These are phyloP conservation scores for Aspergillus homomorphus DNA, from an alignment of 495 filamentous ascomycete genomes.

Conservation along the genomic window DNA sequence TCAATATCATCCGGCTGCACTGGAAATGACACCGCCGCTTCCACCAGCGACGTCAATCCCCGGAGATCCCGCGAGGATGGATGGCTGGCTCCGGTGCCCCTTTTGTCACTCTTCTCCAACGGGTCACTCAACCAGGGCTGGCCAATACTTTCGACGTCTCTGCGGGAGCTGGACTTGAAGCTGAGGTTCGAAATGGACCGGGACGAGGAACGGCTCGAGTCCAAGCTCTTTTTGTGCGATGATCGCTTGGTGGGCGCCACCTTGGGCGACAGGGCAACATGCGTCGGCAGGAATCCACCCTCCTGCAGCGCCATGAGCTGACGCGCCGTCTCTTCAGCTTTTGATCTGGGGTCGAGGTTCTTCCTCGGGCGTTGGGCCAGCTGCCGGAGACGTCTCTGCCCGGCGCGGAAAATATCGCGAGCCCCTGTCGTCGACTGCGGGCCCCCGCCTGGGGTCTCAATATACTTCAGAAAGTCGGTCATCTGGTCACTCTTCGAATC, in stretches of 20 bases:
- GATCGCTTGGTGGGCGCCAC: slow-evolving; percentile 12
- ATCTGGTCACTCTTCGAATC: slow-evolving; percentile 33
- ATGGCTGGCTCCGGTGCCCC: slow-evolving; percentile 20
- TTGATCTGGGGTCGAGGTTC: slow-evolving; percentile 24
- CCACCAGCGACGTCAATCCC: slow-evolving; percentile 36
- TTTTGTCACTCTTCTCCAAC: slow-evolving; percentile 16
- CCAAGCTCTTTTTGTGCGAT: slow-evolving; percentile 14
- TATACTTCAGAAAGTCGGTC: slow-evolving; percentile 38
- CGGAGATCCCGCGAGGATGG: slow-evolving; percentile 35
- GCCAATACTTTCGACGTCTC: slow-evolving; percentile 41
- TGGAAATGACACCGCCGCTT: slow-evolving; percentile 33
- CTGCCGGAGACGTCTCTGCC: slow-evolving; percentile 42
- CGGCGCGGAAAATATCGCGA: slow-evolving; percentile 34
- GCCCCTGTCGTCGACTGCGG: slow-evolving; percentile 19
- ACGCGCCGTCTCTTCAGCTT: slow-evolving; percentile 28
- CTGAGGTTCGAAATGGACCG: slow-evolving; percentile 18
- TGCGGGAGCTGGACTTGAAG: slow-evolving; percentile 31
- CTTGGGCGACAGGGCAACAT: slow-evolving; percentile 3
- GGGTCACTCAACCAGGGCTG: slow-evolving; percentile 40
- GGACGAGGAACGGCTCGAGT: slow-evolving; percentile 12
- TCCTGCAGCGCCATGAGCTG: slow-evolving; percentile 38
- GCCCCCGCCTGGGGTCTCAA: slow-evolving; percentile 27
- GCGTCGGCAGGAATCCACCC: slow-evolving; percentile 33
- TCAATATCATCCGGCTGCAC: slow-evolving; percentile 26
- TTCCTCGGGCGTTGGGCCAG: slow-evolving; percentile 41